Conservation (phyloP, 768 basidiomycete genomes). For the Hypholoma sublateritium region DNA sequence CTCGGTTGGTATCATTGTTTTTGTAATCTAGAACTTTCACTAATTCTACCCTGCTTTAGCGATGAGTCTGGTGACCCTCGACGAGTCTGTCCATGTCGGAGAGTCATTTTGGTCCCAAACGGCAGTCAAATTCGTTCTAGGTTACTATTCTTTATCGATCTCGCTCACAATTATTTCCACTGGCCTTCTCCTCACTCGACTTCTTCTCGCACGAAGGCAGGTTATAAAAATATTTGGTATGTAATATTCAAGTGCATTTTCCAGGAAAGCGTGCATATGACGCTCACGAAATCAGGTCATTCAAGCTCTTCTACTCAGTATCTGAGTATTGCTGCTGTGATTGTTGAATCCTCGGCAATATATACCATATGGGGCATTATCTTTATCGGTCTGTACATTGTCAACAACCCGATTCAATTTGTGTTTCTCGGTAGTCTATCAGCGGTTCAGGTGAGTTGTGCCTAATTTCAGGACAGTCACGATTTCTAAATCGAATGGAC, state of each 20-base stretch:
- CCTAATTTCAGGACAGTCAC: background rate
- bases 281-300: background rate
- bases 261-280: background rate
- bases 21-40: too few relatives aligned
- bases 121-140: slow-evolving; percentile 1
- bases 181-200: slow-evolving; percentile 2
- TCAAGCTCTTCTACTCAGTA: background rate
- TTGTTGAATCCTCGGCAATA: slow-evolving; percentile 13
- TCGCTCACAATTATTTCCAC: slow-evolving; percentile 6
- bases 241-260: background rate
- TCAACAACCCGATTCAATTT: slow-evolving; percentile 8
- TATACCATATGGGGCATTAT: slow-evolving; percentile 13
- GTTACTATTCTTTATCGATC: slow-evolving; percentile 10
- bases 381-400: slow-evolving; percentile 10
- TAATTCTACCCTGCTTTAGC: background rate
- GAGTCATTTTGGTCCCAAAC: slow-evolving; percentile 5
- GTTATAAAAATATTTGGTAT: background rate
- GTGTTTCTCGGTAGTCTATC: slow-evolving; percentile 11
- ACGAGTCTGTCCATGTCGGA: background rate
- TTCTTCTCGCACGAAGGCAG: slow-evolving; percentile 3
- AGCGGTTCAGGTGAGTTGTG: slow-evolving; percentile 5
- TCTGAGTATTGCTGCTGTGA: slow-evolving; percentile 9
- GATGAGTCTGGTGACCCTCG: slow-evolving; percentile 7
- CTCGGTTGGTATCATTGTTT: too few relatives aligned
- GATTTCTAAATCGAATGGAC: too few relatives aligned